Conservation (phyloP, 345 rosid species). For the Syzygium oleosum region DNA sequence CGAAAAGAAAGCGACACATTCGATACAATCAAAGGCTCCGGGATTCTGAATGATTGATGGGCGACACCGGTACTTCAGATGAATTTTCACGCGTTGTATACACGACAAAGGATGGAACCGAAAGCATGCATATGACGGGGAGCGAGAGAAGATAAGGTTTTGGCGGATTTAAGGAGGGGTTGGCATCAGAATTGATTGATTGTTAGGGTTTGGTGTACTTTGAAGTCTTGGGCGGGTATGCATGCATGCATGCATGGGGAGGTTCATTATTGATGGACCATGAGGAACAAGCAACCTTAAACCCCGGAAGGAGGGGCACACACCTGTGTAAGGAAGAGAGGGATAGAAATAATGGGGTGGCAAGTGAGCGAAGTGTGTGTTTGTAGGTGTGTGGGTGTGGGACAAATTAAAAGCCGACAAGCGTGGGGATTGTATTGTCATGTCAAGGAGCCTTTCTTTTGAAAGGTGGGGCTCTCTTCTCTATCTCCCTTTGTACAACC, state of each 20-base stretch:
- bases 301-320: background rate
- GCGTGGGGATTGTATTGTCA: conserved; percentile 37
- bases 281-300: background rate
- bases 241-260: background rate
- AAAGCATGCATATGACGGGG: background rate
- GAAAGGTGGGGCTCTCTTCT: conserved; percentile 2
- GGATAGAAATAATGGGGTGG: background rate
- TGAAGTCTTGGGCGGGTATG: background rate
- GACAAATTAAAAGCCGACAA: conserved; percentile 20
- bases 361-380: background rate
- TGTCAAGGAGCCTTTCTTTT: conserved; percentile 4
- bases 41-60: background rate
- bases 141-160: background rate
- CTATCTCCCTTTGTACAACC: background rate
- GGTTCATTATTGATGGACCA: background rate
- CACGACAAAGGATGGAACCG: background rate
- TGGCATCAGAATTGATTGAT: background rate
- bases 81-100: background rate
- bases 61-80: background rate
- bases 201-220: background rate
- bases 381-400: background rate
- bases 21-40: background rate
- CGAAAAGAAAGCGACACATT: background rate
- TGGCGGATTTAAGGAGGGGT: background rate
- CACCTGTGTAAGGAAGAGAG: background rate